Conservation (phyloP, 257 asterid genomes). For the Scutellaria galericulata region DNA sequence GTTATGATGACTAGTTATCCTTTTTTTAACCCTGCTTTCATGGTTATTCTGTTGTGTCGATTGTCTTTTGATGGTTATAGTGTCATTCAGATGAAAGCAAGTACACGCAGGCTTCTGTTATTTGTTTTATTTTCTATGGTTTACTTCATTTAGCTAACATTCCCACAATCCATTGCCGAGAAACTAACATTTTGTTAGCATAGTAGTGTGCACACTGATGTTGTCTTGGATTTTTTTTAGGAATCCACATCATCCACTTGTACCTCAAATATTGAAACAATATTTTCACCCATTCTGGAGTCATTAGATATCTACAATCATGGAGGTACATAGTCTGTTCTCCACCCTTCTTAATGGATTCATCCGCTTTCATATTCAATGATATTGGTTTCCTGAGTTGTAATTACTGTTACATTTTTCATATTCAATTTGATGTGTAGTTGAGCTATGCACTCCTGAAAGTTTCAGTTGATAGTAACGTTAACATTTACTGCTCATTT, state of each 20-base stretch:
- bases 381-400: not conserved
- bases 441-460: slow-evolving; percentile 13
- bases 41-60: not conserved
- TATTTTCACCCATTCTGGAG: slow-evolving; percentile 78
- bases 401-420: slow-evolving; percentile 11
- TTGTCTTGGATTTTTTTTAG: slow-evolving; percentile 43
- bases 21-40: not conserved
- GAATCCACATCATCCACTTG: slow-evolving; percentile 55
- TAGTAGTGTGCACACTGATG: slow-evolving; percentile 30
- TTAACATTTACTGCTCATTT: slow-evolving; percentile 20
- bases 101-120: slow-evolving; percentile 24
- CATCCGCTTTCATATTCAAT: not conserved
- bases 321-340: slow-evolving; percentile 60
- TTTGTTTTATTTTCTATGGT: not conserved
- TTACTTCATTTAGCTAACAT: not conserved
- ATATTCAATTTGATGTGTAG: slow-evolving; percentile 14
- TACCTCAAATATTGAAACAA: slow-evolving; percentile 69
- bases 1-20: slow-evolving; percentile 13
- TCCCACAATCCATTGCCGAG: slow-evolving; percentile 6
- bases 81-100: slow-evolving; percentile 26
- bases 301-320: slow-evolving; percentile 50
- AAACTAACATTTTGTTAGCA: slow-evolving; percentile 14
- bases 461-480: slow-evolving; percentile 9
- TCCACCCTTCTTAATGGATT: slow-evolving; percentile 2
- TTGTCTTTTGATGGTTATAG: slow-evolving; percentile 24